Conservation (phyloP, 2,329 filamentous ascomycete species). For the Trichoderma arundinaceum region DNA sequence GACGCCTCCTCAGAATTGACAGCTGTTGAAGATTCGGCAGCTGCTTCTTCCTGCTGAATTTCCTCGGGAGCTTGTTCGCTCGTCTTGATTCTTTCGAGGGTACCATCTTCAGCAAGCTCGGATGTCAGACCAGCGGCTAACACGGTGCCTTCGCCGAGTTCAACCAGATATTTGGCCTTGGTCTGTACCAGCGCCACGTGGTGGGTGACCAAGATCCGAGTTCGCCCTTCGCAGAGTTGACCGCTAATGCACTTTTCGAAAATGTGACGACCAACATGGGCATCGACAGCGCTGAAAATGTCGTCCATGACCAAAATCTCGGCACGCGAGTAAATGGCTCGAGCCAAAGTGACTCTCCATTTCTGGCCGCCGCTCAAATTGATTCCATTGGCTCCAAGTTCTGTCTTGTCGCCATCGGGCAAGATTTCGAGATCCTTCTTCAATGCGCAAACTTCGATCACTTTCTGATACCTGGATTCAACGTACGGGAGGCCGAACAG, state of each 20-base stretch:
- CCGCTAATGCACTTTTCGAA: constrained; percentile 78
- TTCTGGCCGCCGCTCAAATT: constrained; percentile 84
- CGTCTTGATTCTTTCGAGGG: constrained; percentile 61
- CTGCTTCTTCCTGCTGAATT: constrained; percentile 55
- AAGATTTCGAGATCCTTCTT: constrained; percentile 78
- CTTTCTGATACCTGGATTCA: constrained; percentile 70
- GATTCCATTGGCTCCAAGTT: constrained; percentile 84
- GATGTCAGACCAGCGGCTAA: constrained; percentile 68
- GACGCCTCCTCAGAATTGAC: constrained; percentile 62
- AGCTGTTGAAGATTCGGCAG: constrained; percentile 50
- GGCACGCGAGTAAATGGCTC: constrained; percentile 79
- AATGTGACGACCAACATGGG: constrained; percentile 79
- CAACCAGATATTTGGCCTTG: constrained; percentile 74
- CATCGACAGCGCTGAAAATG: constrained; percentile 82
- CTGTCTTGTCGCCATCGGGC: constrained; percentile 76
- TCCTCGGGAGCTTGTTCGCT: constrained; percentile 57
- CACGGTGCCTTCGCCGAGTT: constrained; percentile 71
- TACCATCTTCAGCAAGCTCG: constrained; percentile 65
- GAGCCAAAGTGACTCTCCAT: constrained; percentile 80
- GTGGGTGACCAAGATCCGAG: constrained; percentile 80
- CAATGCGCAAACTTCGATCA: constrained; percentile 74
- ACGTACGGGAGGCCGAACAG: constrained; percentile 76
- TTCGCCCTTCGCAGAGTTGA: constrained; percentile 70
- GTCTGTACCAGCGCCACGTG: constrained; percentile 75
- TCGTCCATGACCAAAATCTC: constrained; percentile 81